Conservation (phyloP, 2,329 filamentous ascomycete species). For the Xylogone sp. region DNA sequence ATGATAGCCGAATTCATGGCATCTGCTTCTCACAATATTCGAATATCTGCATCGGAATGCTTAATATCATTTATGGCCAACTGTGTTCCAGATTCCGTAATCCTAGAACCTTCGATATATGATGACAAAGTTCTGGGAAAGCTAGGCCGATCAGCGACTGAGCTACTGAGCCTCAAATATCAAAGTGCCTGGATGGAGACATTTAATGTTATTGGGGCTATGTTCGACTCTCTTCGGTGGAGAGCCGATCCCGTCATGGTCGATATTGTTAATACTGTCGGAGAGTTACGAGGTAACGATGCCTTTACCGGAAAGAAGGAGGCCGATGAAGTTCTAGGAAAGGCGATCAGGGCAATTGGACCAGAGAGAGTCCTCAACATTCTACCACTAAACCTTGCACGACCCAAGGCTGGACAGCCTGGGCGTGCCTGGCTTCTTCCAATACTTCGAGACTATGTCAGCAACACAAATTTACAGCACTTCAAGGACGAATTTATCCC, state of each 20-base stretch:
- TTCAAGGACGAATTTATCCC: conserved; percentile 86
- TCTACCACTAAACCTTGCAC: conserved; percentile 80
- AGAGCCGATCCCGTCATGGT: conserved; percentile 74
- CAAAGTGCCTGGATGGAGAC: conserved; percentile 94
- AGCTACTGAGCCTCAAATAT: conserved; percentile 82
- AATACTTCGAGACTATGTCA: conserved; percentile 81
- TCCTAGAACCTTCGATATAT: conserved; percentile 85
- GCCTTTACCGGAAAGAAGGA: conserved; percentile 93
- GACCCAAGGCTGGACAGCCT: conserved; percentile 70
- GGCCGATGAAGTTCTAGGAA: conserved; percentile 84
- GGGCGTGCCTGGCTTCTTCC: conserved; percentile 95
- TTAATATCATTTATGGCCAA: conserved; percentile 90
- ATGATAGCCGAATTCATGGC: conserved; percentile 79
- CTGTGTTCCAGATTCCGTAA: conserved; percentile 77
- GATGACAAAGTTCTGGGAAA: conserved; percentile 89
- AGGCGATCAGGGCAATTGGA: conserved; percentile 85
- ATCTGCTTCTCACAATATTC: conserved; percentile 87
- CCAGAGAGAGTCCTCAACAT: conserved; percentile 78
- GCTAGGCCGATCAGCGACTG: conserved; percentile 67
- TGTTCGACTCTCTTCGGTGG: conserved; percentile 87
- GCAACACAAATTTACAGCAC: conserved; percentile 81
- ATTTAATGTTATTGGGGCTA: conserved; percentile 80
- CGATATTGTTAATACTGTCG: conserved; percentile 72
- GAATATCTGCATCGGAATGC: conserved; percentile 91
- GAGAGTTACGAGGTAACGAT: conserved; percentile 82